Base-by-base conservation (phyloP, 164 flowering plant species). In the Annona squamosa region DNA sequence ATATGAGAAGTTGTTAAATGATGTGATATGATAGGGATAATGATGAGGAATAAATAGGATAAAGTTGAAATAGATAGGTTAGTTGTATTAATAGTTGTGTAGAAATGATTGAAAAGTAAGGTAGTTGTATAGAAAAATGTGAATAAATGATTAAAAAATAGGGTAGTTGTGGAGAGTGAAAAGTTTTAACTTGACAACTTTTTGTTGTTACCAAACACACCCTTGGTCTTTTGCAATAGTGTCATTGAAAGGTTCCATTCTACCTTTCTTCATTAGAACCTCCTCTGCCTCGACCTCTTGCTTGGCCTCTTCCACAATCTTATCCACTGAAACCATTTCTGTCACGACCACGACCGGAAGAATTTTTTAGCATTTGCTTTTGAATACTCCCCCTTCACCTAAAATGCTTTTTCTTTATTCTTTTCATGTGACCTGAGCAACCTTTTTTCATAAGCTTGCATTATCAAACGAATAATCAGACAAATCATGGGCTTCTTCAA, bases 401-500 rank as follows among this genome's bases (percentile, higher is more conserved):
- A 62, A 26, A 26, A 26, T 26, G 37, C 37, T 26, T 26, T 26
- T 26, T 26, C 37, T 26, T 26, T 1, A 26, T 62, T 62, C 65
- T 62, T 62, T 62, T 62, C 65, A 62, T 62, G 10, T 62, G 65
- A n/a, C 4, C 37, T 26, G 37, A 26, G 37, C 65, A 62, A 62
- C 19, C 2, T 62, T 52, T 62, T 18, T 62, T 62, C 65, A 62
- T 62, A 3, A 17, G 65, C 65, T 62, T 26, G 37, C 37, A 26
- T 62, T 17, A 62, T 62, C 19, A 62, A 62, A 62, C 4, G 65
- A 62, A 62, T 62, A 62, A 2, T 62, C 65, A 62, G 65, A 62
- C n/a, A 62, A 62, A 62, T 62, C 65, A 62, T 62, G 65, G 16
- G 65, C 65, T 62, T 62, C 65, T 18, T 62, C 65, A 62, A 62